Base-by-base conservation (phyloP, 495 filamentous ascomycete species). In the Talaromyces proteolyticus region DNA sequence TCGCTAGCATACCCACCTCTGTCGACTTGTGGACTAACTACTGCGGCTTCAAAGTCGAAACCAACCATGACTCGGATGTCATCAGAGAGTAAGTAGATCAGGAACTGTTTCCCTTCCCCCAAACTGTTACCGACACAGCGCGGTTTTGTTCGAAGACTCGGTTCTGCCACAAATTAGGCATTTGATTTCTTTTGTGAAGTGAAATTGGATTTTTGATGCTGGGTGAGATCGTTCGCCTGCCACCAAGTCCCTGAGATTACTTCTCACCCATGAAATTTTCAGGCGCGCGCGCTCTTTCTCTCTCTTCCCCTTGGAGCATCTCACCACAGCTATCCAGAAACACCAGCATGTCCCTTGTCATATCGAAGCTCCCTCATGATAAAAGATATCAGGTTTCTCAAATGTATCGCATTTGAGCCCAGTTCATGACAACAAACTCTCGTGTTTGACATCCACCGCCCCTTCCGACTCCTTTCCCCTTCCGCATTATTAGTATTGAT, bases 81-180 rank as follows among this genome's bases (percentile, higher is more conserved):
- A 95, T 96, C 73, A 86, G 94, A 96, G 93, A 97, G 93, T 98
- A 95, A 96, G 93, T 97, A 72, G 61, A 69, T 59, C 69, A 59
- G 66, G 62, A 74, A 70, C 74, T 70, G 65, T 68, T 86, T 89
- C 88, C 77, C 79, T 85, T 84, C 79, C 82, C 80, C 75, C 60
- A 63, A 58, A 60, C 61, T 52, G 52, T 59, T 63, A 73, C 59
- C 63, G 60, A 67, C 53, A 57, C 67, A 73, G 69, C 66, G 57
- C 63, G 55, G 61, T 64, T 53, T 64, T 57, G 50, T 64, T 49
- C 37, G 34, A 25, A 61, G 59, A 61, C 57, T 53, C 60, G 60
- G 60, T 60, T 49, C 54, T 50, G 56, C 61, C 46, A 22, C 19
- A 23, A 41, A 10, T 21, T 17, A 38, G 6, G 34, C 44, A 24